Base-by-base conservation (phyloP, 1,139 yeast species). In the Blastobotrys raffinosifermentans region DNA sequence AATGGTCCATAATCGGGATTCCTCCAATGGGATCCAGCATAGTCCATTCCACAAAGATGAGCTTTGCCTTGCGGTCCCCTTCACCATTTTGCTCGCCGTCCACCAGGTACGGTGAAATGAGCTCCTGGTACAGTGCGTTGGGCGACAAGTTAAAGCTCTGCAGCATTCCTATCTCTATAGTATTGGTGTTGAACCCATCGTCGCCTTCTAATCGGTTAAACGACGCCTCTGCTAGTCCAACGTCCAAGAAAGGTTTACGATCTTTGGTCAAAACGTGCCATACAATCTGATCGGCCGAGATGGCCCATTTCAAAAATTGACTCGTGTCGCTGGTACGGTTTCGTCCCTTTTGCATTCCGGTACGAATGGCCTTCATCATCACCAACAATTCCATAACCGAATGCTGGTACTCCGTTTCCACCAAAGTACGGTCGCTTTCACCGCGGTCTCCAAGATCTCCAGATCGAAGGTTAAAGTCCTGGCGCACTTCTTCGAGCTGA, bases 1-100 rank as follows among this genome's bases (percentile, higher is more conserved):
- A 65, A 31, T 70, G 64, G 17, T 71, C 73, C 49, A 87, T 62
- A 20, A 85, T 76, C 0, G 80, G 71, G 33, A 87, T 87, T 2
- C 96, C 96, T 4, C 96, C 96, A 38, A 87, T 83, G 0, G 94
- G 85, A 26, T 75, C 79, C 32, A 81, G 66, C 72, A 80, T 69
- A 6, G 74, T 71, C 96, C 96, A 87, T 11, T 69, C 66, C 35
- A 82, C 64, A 25, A 66, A 60, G 9, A 84, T 64, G 47, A 84
- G 56, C 37, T 61, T 58, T 26, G 45, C 46, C 2, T 39, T 38
- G n/a, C 42, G 33, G 15, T 44, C 52, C n/a, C n/a, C n/a, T 8
- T 66, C 45, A 13, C 46, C 46, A 8, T 43, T 47, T 18, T 46
- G 19, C 13, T 34, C 35, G 11, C 38, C 44, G 13, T 43, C 45